Evolutionary conservation across 306 rosid genomes (phyloP).

Genomic region (Astragalus membranaceus): DNA sequence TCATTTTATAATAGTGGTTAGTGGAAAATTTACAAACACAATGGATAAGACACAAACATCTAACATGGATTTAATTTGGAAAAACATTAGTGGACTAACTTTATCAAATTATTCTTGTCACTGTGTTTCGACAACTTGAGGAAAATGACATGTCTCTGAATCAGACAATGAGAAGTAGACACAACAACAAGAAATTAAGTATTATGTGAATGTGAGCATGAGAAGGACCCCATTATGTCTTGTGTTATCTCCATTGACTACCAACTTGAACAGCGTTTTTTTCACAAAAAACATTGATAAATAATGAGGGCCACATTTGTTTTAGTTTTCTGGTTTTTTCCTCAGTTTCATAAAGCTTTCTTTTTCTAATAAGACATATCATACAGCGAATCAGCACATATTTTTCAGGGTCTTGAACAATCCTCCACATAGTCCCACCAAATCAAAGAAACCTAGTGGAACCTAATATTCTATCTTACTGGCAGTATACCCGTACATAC

Average conservation of each 20-base stretch:
- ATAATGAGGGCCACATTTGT: conserved; percentile 4
- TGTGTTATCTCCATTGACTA: conserved; percentile 21
- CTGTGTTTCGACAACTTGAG: conserved; percentile 17
- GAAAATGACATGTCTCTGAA: conserved; percentile 35
- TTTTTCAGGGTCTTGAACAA: conserved; percentile 21
- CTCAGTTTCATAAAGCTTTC: not conserved
- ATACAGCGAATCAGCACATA: conserved; percentile 5
- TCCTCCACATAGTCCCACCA: conserved; percentile 41
- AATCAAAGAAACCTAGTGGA: conserved; percentile 30
- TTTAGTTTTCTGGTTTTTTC: not conserved
- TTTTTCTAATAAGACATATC: conserved; percentile 23
- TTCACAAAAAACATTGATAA: not conserved
- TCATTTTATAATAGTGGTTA: not conserved
- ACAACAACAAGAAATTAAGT: conserved; percentile 7
- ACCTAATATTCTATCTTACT: conserved; percentile 23
- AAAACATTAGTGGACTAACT: conserved; percentile 22
- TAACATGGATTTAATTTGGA: conserved; percentile 20
- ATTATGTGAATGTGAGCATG: conserved; percentile 28
- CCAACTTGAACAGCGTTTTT: conserved; percentile 7
- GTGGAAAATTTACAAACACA: conserved; percentile 10
- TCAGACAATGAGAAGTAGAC: conserved; percentile 21
- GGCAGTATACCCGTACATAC: too few relatives aligned
- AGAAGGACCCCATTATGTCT: conserved; percentile 51
- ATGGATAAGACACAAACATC: conserved; percentile 13
- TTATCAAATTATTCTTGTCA: conserved; percentile 15